Evolutionary conservation across 495 filamentous ascomycete species (phyloP).

Genomic region (Neurospora cerealis): DNA sequence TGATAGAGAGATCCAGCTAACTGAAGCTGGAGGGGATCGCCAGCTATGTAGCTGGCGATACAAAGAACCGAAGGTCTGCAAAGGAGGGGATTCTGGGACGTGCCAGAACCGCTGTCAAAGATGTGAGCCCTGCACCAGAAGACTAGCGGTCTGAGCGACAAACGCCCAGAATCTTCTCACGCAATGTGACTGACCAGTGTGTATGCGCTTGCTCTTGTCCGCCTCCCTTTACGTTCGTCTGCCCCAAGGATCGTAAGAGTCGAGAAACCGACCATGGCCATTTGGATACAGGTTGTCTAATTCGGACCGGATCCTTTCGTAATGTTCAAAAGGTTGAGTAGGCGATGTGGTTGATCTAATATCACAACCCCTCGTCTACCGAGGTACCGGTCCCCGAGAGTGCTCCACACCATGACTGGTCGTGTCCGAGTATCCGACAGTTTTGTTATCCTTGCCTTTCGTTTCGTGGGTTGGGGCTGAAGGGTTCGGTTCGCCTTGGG

Average conservation of each 20-base stretch:
- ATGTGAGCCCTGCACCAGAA: too few species aligned
- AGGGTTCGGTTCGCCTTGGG: not conserved
- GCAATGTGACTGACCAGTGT: not conserved
- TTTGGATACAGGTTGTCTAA: not conserved
- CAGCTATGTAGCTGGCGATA: too few species aligned
- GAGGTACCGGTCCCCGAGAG: not conserved
- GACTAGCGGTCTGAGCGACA: too few species aligned
- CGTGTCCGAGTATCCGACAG: not conserved
- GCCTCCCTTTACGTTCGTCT: not conserved
- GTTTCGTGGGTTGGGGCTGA: not conserved
- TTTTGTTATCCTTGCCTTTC: not conserved
- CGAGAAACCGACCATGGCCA: not conserved
- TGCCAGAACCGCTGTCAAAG: too few species aligned
- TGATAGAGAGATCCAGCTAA: too few species aligned
- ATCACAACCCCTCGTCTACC: not conserved
- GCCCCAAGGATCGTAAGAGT: not conserved
- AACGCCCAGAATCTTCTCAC: too few species aligned
- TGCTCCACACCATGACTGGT: not conserved
- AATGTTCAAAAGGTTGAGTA: not conserved
- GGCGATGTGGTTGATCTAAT: too few species aligned
- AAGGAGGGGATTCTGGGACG: too few species aligned
- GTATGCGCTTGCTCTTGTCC: not conserved
- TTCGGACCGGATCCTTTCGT: not conserved
- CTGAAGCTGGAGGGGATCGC: too few species aligned
- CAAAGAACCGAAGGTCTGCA: too few species aligned